Base-by-base conservation (phyloP, 2,329 filamentous ascomycete species). In the Alternaria postmessia region DNA sequence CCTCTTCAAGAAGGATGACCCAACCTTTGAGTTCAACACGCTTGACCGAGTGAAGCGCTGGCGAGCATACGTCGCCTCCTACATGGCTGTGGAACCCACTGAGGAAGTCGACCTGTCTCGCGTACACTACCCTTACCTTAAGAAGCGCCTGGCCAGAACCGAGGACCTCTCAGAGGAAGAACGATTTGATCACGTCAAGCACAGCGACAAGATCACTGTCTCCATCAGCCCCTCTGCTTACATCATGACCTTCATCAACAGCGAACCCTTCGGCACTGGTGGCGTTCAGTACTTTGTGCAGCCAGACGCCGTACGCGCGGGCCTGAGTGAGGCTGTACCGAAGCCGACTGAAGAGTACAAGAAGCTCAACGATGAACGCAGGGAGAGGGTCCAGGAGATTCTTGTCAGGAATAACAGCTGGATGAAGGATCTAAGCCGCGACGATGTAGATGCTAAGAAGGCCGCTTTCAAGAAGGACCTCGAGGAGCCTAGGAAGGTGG, bases 51-150 rank as follows among this genome's bases (percentile, higher is more conserved):
- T 88, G 65, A 84, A 85, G 63, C 82, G 88, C 39, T 99, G 95
- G 95, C 92, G 94, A 70, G 96, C 96, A 81, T 99, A 99, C 76
- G 92, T 97, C 58, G 94, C 94, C 18, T 93, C 94, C 0, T 98
- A 91, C 78, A 91, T 93, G 67, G 92, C 93, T 64, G 87, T 94
- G 24, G 93, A 97, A 73, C 91, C 92, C 2, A 99, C 95, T 0
- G 84, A 81, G 54, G 78, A 79, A 43, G 74, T 84, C 9, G 70
- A 74, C 48, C 57, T 62, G 48, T 64, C 61, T 30, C 67, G 68
- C 14, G 72, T 83, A n/a, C 65, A 70, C 28, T 71, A 76, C 9
- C 81, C 81, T 0, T 79, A 81, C 59, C 74, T 83, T 46, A 81
- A 79, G 65, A 75, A 81, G 51, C 77, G 76, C 47, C 66, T 77